Evolutionary conservation across 208 protist genomes (phyloP), one percentile per base, ranked within the genome.

Genomic region (Crithidia sp.): DNA sequence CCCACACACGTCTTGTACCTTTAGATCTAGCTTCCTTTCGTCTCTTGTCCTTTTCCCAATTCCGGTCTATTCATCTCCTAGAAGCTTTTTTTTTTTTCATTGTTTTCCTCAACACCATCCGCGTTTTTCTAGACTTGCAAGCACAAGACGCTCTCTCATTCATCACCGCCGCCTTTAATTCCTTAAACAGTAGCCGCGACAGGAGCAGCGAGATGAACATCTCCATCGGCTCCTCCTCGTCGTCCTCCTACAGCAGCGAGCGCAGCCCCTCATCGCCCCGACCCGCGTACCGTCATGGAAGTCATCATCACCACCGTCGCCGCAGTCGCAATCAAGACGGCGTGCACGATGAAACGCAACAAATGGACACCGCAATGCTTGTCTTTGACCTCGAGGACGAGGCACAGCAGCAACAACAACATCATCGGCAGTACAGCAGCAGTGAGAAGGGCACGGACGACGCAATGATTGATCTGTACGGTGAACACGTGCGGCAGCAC

Each of bases 161-260:
- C 45, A 49, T 7, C 50, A 55, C 0, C 5, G 0, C 14, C 50
- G 6, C 16, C 7, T 19, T 55, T 55, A 17, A 14, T 17, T 55
- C n/a, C 14, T 5, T 12, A 0, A 2, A 19, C 45, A 55, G 14
- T 12, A 55, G 8, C 16, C 16, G 8, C 16, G 16, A 55, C 50
- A 55, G n/a, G 6, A 17, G 8, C 13, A 39, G 19, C 7, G 19
- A 17, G 17, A 71, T 75, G 67, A 49, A 77, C 43, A 76, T 81
- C 45, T 65, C 52, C 7, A 74, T 77, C 44, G 72, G 60, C 4
- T 76, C 66, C 17, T 68, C 66, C 13, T 68, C 65, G 8, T 82
- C 71, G 2, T 82, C 70, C 28, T 77, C 37, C 16, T 50, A 12
- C 39, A 73, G 52, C 41, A 63, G 66, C 73, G 62, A 59, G 16